A percentile compares a stretch with the other conserved stretches of the same genome.
Evolutionary conservation across 2,329 filamentous ascomycete species (phyloP).

Genomic region (Clathrospora elynae): DNA sequence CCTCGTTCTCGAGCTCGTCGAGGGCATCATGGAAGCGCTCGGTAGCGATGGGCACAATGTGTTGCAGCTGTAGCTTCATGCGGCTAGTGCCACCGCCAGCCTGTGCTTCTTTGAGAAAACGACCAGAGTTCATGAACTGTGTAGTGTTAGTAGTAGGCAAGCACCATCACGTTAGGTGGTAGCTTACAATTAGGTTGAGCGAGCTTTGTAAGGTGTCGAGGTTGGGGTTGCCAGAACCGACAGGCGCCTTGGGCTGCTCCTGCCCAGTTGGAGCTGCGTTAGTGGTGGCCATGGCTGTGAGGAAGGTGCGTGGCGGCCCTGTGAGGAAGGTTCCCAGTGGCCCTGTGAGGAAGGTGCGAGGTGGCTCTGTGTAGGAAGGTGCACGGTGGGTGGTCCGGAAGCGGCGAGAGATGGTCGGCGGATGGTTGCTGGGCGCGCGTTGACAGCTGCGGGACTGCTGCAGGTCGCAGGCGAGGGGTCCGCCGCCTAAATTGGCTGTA

Average conservation of each 20-base stretch:
- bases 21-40: constrained; percentile 57
- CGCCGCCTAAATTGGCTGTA: constrained; percentile 18
- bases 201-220: constrained; percentile 55
- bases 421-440: constrained; percentile 5
- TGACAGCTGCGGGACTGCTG: constrained; percentile 19
- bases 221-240: constrained; percentile 25
- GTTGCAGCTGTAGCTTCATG: constrained; percentile 41
- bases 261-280: constrained; percentile 14
- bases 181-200: constrained; percentile 54
- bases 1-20: constrained; percentile 57
- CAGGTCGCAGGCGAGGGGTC: constrained; percentile 18
- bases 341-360: not conserved
- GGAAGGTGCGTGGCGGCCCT: not conserved
- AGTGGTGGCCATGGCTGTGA: constrained; percentile 19
- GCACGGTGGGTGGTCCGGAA: constrained; percentile 6
- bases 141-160: constrained; percentile 13
- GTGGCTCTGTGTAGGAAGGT: constrained; percentile 3
- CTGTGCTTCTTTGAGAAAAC: constrained; percentile 52
- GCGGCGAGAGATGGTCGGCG: constrained; percentile 15
- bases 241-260: constrained; percentile 14
- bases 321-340: not conserved
- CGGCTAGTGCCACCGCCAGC: constrained; percentile 35
- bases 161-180: not conserved
- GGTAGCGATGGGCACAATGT: constrained; percentile 50
- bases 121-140: constrained; percentile 53